Base-by-base conservation (phyloP, 164 flowering plant genomes). In the Cinnamomum micranthum region DNA sequence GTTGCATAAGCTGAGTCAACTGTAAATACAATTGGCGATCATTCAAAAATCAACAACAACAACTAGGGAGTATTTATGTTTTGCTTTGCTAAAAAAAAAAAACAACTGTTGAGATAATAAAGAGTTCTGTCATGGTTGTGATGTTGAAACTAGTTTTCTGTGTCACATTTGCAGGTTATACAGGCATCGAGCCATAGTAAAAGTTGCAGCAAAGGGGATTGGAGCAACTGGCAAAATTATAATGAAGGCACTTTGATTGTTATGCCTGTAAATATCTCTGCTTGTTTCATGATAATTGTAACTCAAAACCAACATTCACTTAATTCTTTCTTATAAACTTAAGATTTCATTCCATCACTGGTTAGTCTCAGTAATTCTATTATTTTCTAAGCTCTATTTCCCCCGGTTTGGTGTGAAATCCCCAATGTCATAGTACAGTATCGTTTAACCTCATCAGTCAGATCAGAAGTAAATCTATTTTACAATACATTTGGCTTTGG, bases 191-290 rank as follows among this genome's bases (percentile, higher is more conserved):
- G 83, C 79, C 4, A 70, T 87, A 12, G 17, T 91, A 75, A 86
- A 75, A 83, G 75, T 85, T 67, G 97, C 92, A 60, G 93, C 92
- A 6, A 83, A 75, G 77, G 97, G 98, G 31, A 73, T 87, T 63
- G 87, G 87, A 74, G 73, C 83, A 33, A 77, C 96, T 41, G 79
- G 94, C 82, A 94, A 88, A 82, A 55, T 81, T 50, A 79, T 85
- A 62, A 68, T 91, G 79, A 87, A 72, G 82, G 85, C 86, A 60
- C 79, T 92, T 17, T 92, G 80, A 87, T 73, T 63, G 73, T 12
- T 23, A n/a, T 72, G 41, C 28, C 67, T 11, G 22, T 64, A 11
- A 20, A 64, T 10, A 22, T 64, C n/a, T 64, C n/a, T 64, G 14
- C 67, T 64, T 64, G 60, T 55, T 55, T 55, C 60, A 15, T 55